A percentile compares a stretch with the other conserved stretches of the same genome.
These are phyloP conservation scores for Diaporthe citrichinensis DNA, from an alignment of 2,329 filamentous ascomycete species.

Conservation along the genomic window DNA sequence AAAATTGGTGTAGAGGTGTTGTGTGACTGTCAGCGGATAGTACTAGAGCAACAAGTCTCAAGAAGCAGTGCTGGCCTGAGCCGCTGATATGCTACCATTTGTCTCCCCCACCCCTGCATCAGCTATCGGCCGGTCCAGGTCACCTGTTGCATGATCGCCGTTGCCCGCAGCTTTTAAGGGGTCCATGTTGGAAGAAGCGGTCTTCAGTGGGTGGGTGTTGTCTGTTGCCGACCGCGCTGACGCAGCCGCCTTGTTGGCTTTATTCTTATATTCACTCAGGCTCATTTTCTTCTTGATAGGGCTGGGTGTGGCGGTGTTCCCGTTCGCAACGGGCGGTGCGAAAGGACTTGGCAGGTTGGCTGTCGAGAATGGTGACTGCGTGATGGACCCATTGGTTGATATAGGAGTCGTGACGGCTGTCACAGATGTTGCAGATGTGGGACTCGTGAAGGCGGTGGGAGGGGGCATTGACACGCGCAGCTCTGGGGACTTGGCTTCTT, in stretches of 20 bases:
- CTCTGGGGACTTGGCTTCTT: constrained; percentile 60
- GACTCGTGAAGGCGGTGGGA: constrained; percentile 63
- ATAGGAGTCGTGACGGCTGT: constrained; percentile 60
- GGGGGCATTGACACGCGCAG: constrained; percentile 71
- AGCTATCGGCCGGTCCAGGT: constrained; percentile 4
- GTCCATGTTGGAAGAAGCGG: constrained; percentile 54
- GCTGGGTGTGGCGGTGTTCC: constrained; percentile 64
- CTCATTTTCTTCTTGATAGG: constrained; percentile 78
- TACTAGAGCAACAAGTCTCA: neutral
- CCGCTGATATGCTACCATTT: neutral
- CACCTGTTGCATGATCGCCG: constrained; percentile 35
- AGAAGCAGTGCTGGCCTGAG: neutral
- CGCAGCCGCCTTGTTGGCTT: constrained; percentile 68
- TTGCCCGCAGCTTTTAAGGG: constrained; percentile 54
- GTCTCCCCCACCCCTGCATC: neutral
- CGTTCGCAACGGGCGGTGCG: constrained; percentile 57
- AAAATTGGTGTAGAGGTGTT: constrained; percentile 25
- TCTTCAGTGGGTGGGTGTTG: constrained; percentile 58
- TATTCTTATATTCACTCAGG: constrained; percentile 75
- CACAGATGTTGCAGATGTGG: constrained; percentile 49
- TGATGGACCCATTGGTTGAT: constrained; percentile 58
- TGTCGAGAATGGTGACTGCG: constrained; percentile 66
- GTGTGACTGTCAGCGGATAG: neutral
- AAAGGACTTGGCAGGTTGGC: constrained; percentile 60
- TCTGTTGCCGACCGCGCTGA: constrained; percentile 31